phyloP scores from a whole-genome alignment of 192 early-diverging fungal species.

The Umbelopsis isabellina region DNA sequence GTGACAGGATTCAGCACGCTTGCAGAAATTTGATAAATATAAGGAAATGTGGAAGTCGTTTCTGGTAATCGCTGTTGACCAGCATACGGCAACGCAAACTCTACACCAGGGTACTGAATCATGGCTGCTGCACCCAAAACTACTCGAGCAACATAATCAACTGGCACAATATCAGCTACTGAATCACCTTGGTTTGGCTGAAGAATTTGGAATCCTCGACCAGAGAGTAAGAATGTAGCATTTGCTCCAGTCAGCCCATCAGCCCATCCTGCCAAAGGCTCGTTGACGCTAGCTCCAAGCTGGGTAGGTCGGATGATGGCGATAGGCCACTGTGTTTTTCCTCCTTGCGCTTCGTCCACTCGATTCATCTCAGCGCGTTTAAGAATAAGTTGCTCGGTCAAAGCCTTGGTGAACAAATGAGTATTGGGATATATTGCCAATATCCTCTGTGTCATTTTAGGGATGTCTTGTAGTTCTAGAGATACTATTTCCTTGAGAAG shows the following conservation, averaged over 20 bases:
- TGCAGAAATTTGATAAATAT: slow-evolving; percentile 38
- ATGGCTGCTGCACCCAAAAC: slow-evolving; percentile 30
- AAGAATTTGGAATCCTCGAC: slow-evolving; percentile 36
- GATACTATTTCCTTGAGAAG: slow-evolving; percentile 39
- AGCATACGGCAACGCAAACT: slow-evolving; percentile 37
- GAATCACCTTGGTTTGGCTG: slow-evolving; percentile 30
- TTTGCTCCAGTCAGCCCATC: slow-evolving; percentile 43
- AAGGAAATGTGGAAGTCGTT: slow-evolving; percentile 27
- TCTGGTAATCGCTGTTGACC: slow-evolving; percentile 15
- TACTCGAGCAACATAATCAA: slow-evolving; percentile 36
- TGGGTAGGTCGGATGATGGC: slow-evolving; percentile 42
- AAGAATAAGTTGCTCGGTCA: slow-evolving; percentile 53
- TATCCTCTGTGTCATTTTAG: slow-evolving; percentile 44
- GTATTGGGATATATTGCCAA: slow-evolving; percentile 50
- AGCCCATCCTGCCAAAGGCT: slow-evolving; percentile 45
- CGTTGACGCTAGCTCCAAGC: slow-evolving; percentile 33
- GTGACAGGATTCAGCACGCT: slow-evolving; percentile 3
- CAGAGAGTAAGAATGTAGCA: slow-evolving; percentile 32
- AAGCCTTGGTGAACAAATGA: slow-evolving; percentile 53
- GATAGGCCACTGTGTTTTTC: slow-evolving; percentile 43
- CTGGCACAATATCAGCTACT: slow-evolving; percentile 41
- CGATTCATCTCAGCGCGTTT: slow-evolving; percentile 45
- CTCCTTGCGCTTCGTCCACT: slow-evolving; percentile 39
- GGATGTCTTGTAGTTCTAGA: slow-evolving; percentile 41
- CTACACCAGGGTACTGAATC: slow-evolving; percentile 25